phyloP scores from a whole-genome alignment of 2,329 filamentous ascomycete genomes.

The Pseudogymnoascus sp. region DNA sequence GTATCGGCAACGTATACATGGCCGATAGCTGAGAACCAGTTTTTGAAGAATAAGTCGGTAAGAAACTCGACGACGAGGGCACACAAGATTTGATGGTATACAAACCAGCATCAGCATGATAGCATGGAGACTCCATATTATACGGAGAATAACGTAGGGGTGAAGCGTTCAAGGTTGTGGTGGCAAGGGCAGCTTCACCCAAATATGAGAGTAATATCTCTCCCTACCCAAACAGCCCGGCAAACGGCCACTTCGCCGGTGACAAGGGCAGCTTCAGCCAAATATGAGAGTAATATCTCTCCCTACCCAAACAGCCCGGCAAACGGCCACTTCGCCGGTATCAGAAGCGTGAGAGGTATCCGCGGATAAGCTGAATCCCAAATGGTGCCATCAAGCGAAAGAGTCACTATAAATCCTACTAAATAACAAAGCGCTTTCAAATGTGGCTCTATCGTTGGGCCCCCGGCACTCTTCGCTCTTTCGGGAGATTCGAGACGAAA shows the following conservation, averaged over 20 bases:
- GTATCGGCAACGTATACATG: slow-evolving; percentile 25
- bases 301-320: not conserved
- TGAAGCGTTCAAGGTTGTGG: not conserved
- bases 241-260: not conserved
- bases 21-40: slow-evolving; percentile 20
- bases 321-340: not conserved
- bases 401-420: not conserved
- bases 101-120: not conserved
- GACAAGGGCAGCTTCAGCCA: slow-evolving; percentile 4
- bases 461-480: slow-evolving; percentile 3
- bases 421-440: slow-evolving; percentile 4
- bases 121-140: slow-evolving; percentile 5
- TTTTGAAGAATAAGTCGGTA: slow-evolving; percentile 15
- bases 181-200: not conserved
- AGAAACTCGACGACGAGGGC: not conserved
- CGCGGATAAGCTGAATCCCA: not conserved
- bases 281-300: slow-evolving; percentile 7
- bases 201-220: slow-evolving; percentile 7
- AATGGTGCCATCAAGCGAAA: slow-evolving; percentile 7
- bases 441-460: not conserved
- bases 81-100: not conserved
- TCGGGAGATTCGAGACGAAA: slow-evolving; percentile 8
- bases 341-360: not conserved
- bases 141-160: not conserved
- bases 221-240: not conserved